Conservation (phyloP, 345 rosid species). For the Populus ilicifolia region DNA sequence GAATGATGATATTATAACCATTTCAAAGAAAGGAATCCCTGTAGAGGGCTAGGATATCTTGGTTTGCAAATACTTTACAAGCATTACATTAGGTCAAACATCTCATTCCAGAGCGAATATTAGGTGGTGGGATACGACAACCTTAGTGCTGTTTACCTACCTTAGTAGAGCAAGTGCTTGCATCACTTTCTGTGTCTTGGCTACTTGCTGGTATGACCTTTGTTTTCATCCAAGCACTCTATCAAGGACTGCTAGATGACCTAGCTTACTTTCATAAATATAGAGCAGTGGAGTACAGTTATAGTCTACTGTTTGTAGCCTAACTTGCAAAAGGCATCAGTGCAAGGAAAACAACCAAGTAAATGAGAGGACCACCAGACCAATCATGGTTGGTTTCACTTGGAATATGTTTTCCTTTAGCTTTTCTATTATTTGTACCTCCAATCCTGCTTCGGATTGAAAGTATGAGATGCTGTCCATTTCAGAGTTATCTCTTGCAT, state of each 20-base stretch:
- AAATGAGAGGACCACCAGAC: neutral
- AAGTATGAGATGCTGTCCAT: neutral
- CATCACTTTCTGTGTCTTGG: neutral
- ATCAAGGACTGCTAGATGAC: neutral
- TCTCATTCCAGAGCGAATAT: conserved; percentile 3
- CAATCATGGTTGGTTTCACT: neutral
- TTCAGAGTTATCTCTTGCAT: neutral
- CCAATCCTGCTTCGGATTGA: neutral
- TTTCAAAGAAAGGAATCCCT: neutral
- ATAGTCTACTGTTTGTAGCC: neutral
- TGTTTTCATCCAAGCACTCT: neutral
- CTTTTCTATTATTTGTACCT: neutral
- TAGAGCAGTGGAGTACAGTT: neutral
- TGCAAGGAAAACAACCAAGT: no score
- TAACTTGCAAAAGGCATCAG: neutral
- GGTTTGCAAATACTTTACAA: conserved; percentile 5
- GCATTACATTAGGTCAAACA: conserved; percentile 19
- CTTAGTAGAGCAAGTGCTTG: neutral
- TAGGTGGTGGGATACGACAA: neutral
- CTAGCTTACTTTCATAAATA: neutral
- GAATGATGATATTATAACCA: neutral
- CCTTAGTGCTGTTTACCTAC: neutral
- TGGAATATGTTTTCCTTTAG: neutral
- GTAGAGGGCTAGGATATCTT: neutral
- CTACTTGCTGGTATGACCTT: neutral